Evolutionary conservation across 768 basidiomycete genomes (phyloP).

Genomic region (Rubroboletus satanas): DNA sequence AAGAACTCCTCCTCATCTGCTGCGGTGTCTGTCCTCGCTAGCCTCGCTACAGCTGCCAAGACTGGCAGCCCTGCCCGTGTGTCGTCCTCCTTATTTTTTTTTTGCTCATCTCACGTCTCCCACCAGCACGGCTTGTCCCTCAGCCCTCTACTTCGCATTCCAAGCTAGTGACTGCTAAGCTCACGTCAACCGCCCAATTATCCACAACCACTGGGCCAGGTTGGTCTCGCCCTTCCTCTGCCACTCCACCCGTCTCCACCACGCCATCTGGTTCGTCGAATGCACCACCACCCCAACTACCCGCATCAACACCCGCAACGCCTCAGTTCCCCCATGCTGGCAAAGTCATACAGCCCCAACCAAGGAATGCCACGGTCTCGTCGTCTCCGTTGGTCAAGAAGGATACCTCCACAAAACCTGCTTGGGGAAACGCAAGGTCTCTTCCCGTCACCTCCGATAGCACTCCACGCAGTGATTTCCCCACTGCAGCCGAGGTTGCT

Average conservation of each 20-base stretch:
- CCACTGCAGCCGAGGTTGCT: conserved; percentile 94
- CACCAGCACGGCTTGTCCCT: conserved; percentile 52
- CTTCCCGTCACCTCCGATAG: conserved; percentile 35
- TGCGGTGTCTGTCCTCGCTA: conserved; percentile 41
- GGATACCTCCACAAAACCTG: conserved; percentile 46
- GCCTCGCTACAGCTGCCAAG: conserved; percentile 42
- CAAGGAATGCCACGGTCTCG: conserved; percentile 37
- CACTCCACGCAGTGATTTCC: conserved; percentile 68
- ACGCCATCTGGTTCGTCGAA: conserved; percentile 45
- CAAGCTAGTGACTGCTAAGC: conserved; percentile 80
- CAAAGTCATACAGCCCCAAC: conserved; percentile 66
- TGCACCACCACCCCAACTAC: conserved; percentile 44
- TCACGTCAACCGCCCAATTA: conserved; percentile 63
- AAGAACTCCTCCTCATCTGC: conserved; percentile 68
- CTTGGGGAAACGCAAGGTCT: conserved; percentile 65
- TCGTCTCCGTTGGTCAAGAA: conserved; percentile 35
- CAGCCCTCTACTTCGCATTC: conserved; percentile 63
- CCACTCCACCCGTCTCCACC: conserved; percentile 55
- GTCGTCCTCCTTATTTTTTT: conserved; percentile 23
- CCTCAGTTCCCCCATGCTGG: conserved; percentile 55
- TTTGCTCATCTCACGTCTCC: conserved; percentile 9
- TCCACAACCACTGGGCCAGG: conserved; percentile 59
- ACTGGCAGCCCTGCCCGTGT: conserved; percentile 50
- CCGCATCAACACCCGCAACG: conserved; percentile 37
- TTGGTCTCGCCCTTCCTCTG: conserved; percentile 78